Conservation (phyloP, 2,329 filamentous ascomycete genomes). For the Xylariaceae sp. region DNA sequence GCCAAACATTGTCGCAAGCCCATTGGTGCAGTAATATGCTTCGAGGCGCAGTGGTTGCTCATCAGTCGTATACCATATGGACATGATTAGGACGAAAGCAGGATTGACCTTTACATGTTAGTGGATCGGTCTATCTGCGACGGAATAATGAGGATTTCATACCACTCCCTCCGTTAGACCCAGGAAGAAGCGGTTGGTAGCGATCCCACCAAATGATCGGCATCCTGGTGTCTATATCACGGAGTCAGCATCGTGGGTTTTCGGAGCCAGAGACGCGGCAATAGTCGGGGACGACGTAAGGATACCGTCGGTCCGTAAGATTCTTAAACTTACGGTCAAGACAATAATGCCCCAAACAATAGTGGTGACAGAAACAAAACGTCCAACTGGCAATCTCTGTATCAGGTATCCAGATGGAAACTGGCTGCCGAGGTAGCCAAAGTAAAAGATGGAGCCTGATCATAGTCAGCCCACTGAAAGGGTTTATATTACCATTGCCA, state of each 20-base stretch:
- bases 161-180: slow-evolving; percentile 55
- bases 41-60: slow-evolving; percentile 53
- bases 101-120: slow-evolving; percentile 44
- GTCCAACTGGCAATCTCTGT: slow-evolving; percentile 47
- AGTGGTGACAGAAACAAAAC: slow-evolving; percentile 43
- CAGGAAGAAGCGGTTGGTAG: slow-evolving; percentile 54
- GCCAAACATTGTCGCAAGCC: slow-evolving; percentile 61
- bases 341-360: slow-evolving; percentile 49
- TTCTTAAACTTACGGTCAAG: slow-evolving; percentile 30
- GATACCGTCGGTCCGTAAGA: neutral
- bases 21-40: slow-evolving; percentile 57
- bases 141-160: neutral
- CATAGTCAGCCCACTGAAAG: slow-evolving; percentile 6
- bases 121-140: neutral
- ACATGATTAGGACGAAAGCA: slow-evolving; percentile 37
- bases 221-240: slow-evolving; percentile 42
- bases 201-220: slow-evolving; percentile 52
- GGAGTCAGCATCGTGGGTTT: slow-evolving; percentile 3
- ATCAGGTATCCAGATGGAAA: slow-evolving; percentile 45
- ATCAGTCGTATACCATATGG: slow-evolving; percentile 38
- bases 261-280: no score
- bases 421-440: slow-evolving; percentile 46
- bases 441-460: slow-evolving; percentile 48
- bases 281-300: neutral
- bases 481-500: slow-evolving; percentile 35